These are phyloP conservation scores for Psilocybe azurescens DNA, from an alignment of 768 basidiomycete genomes.

Conservation along the genomic window DNA sequence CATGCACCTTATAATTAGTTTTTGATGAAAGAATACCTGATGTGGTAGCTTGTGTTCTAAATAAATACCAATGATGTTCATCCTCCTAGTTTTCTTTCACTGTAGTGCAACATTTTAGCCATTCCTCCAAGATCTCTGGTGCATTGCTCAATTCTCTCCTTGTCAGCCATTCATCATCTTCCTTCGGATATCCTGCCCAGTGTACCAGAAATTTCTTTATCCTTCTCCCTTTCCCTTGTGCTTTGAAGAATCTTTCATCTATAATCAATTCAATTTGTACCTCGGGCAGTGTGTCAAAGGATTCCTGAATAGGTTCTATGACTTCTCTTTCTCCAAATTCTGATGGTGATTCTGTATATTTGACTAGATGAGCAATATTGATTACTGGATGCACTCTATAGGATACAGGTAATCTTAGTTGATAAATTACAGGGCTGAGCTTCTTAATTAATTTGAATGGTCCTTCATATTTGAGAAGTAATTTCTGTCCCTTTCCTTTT, in stretches of 20 bases:
- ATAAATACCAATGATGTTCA: no score
- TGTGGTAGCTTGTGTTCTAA: no score
- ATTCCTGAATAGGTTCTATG: conserved; percentile 2
- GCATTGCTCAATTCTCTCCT: conserved; percentile 7
- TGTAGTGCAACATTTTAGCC: no score
- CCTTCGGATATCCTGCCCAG: conserved; percentile 1
- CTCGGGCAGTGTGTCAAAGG: conserved; percentile 15
- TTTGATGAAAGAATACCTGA: no score
- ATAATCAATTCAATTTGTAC: conserved; percentile 30
- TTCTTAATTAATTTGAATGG: conserved; percentile 28
- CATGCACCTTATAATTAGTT: no score
- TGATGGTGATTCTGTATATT: conserved; percentile 19
- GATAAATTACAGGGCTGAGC: conserved; percentile 27
- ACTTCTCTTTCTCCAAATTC: conserved; percentile 18
- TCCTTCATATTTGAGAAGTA: no score
- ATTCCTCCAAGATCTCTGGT: neutral
- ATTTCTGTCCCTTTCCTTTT: no score
- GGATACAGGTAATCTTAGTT: conserved; percentile 17
- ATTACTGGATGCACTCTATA: conserved; percentile 27
- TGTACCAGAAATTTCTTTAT: neutral
- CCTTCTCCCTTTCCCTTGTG: neutral
- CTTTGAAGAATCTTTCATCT: conserved; percentile 13
- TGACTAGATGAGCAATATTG: conserved; percentile 27
- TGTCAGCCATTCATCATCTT: conserved; percentile 3
- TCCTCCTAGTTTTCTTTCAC: no score